Evolutionary conservation across 768 basidiomycete species (phyloP), one percentile per base, ranked within the genome.

Genomic region (Termitomyces eurrhizus): DNA sequence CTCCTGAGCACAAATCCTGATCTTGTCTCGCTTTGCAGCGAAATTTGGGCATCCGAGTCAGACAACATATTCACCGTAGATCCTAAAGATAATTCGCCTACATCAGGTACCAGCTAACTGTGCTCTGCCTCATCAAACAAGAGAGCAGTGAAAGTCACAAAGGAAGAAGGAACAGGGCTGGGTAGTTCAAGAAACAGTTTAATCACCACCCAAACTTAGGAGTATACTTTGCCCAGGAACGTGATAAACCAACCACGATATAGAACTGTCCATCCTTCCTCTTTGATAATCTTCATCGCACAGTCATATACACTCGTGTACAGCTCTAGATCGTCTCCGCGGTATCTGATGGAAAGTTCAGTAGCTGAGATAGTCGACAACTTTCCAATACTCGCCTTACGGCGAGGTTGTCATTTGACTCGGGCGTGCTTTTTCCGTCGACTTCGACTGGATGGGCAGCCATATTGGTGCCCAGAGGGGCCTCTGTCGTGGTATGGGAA

Each of bases 221-320:
- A 35, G 56, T 32, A 56, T 2, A 59, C 52, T 7, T 41, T 59
- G 37, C 66, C 66, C 18, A 67, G 35, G n/a, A 66, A 65, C 13
- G 71, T 75, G 5, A 73, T 18, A 58, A 73, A 73, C 73, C 72
- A 76, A 41, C 71, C 73, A 14, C 75, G 70, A 65, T 74, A 72
- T 13, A 78, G 61, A 18, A 68, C 71, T 36, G 44, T 50, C 68
- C 70, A 70, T 0, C 76, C 76, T 62, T 78, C 76, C 59, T 78
- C 77, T 33, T 70, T 62, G 13, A 72, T 35, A 21, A 77, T 74
- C 52, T 65, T 71, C 52, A 61, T 68, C 37, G 59, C 62, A 46
- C 72, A 75, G 52, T 77, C 73, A 13, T 68, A 58, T 14, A 73
- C 61, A 14, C 70, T 69, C 3, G 53, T 54, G 57, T 76, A 77